These are phyloP conservation scores for Cylindrotheca fusiformis DNA, from an alignment of 108 stramenopile species.

Conservation along the genomic window DNA sequence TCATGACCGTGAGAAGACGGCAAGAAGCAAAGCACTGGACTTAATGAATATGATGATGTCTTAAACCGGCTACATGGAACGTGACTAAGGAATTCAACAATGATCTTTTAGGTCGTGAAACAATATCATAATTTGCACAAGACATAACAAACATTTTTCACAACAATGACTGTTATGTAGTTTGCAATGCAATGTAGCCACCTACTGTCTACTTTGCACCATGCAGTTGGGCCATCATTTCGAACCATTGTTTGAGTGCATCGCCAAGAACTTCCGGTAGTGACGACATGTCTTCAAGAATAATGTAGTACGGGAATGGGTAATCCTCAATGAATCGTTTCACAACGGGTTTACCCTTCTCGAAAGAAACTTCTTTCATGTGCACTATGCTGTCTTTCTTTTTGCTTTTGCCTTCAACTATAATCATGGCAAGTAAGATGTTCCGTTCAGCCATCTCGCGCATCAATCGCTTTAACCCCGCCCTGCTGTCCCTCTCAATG, in stretches of 20 bases:
- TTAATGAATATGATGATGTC: constrained; percentile 7
- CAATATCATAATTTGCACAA: neutral
- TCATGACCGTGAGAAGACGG: constrained; percentile 24
- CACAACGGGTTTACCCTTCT: constrained; percentile 87
- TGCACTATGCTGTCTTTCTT: constrained; percentile 91
- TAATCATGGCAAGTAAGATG: constrained; percentile 92
- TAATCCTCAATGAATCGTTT: constrained; percentile 96
- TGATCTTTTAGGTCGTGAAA: neutral
- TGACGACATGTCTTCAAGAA: constrained; percentile 82
- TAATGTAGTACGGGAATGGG: constrained; percentile 97
- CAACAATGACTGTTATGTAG: neutral
- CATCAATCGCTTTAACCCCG: constrained; percentile 75
- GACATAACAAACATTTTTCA: neutral
- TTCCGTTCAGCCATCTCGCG: constrained; percentile 90
- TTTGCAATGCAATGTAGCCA: neutral
- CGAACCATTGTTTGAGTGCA: constrained; percentile 97
- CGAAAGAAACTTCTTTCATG: constrained; percentile 93
- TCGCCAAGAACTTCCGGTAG: constrained; percentile 97
- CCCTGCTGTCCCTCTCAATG: constrained; percentile 90
- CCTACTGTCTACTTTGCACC: constrained; percentile 3
- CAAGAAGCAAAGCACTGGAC: constrained; percentile 19
- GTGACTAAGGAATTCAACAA: too few relatives aligned
- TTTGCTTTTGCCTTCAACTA: constrained; percentile 77
- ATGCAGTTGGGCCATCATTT: constrained; percentile 80
- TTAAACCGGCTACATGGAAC: too few relatives aligned